phyloP scores from a whole-genome alignment of 108 stramenopile genomes.

The Skeletonema tropicum region DNA sequence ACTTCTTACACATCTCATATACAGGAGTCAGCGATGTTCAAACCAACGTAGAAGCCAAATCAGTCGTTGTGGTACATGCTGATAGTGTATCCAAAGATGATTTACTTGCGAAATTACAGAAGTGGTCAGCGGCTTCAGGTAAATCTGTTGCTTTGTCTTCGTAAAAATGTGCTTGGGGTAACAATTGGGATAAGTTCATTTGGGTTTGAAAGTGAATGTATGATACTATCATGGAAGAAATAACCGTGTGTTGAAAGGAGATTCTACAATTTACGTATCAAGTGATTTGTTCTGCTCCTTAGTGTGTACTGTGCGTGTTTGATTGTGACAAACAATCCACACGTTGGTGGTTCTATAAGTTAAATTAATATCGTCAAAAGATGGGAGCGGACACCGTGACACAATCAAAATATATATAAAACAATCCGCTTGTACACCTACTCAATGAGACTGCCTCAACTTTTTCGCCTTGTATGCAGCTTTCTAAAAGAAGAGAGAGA shows the following conservation, averaged over 20 bases:
- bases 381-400: neutral
- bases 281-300: neutral
- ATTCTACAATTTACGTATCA: neutral
- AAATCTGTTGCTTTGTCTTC: constrained; percentile 7
- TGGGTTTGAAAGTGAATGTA: neutral
- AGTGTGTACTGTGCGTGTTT: neutral
- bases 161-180: neutral
- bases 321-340: neutral
- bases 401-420: neutral
- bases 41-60: constrained; percentile 74
- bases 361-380: neutral
- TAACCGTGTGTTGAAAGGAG: no score
- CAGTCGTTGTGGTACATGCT: constrained; percentile 66
- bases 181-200: neutral
- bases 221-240: neutral
- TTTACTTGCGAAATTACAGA: constrained; percentile 78
- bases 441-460: constrained; percentile 4
- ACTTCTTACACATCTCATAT: neutral
- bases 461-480: neutral
- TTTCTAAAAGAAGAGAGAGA: neutral
- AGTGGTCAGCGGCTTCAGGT: constrained; percentile 21
- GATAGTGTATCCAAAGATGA: constrained; percentile 57
- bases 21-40: constrained; percentile 70
- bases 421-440: neutral
- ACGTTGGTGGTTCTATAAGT: neutral